Base-by-base conservation (phyloP, 2,329 filamentous ascomycete genomes). In the Aspergillus udagawae region DNA sequence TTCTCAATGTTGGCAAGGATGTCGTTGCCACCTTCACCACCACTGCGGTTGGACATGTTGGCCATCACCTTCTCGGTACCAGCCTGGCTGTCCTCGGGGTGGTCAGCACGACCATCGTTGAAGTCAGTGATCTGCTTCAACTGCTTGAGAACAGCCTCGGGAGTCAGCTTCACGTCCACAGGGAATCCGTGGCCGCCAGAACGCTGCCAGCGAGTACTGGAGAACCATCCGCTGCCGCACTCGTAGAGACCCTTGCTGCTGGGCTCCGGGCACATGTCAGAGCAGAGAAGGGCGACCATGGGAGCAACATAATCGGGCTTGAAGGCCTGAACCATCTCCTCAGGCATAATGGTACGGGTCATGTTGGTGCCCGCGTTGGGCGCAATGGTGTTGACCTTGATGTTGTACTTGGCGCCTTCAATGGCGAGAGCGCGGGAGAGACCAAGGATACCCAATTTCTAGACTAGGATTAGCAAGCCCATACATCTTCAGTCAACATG, bases 271-370 rank as follows among this genome's bases (percentile, higher is more conserved):
- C 92, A 86, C 78, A 91, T 90, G 79, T 99, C 94, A 14, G 85
- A 88, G 73, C 86, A 91, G 57, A 99, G 89, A 47, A 92, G 86
- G 55, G 93, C 86, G 52, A 99, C 92, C 41, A 97, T 80, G 60
- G 94, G 94, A 53, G 94, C 94, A 75, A 99, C 92, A 77, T 96
- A 97, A 73, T 97, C 93, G 59, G 94, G 94, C 86, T 97, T 99
- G 83, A 99, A 96, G 49, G 94, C 93, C 80, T 97, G 92, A 20
- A 99, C 92, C 80, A 97, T 86, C 80, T 99, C 94, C 78, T 96
- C 92, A 29, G 94, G 94, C 82, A 99, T 85, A 73, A 99, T 90
- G 52, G 90, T 93, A 65, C 87, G 85, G 55, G 94, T 99, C 90
- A 99, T 94, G 72, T 88, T 87, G 48, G 94, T 99, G 67, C 94